Conservation (phyloP, 192 early-diverging fungal genomes). For the Powellomyces hirtus region DNA sequence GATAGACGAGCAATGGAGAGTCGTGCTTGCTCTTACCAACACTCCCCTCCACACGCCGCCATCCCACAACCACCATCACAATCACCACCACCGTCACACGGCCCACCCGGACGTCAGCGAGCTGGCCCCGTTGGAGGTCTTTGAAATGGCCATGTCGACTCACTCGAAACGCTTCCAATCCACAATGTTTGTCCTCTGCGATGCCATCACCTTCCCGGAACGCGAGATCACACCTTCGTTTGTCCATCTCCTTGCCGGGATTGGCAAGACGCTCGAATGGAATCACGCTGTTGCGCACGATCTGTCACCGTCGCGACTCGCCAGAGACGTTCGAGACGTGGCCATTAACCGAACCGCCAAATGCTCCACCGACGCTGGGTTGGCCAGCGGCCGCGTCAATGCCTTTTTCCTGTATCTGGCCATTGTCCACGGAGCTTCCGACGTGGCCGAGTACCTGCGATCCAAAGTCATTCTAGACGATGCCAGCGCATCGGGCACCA, state of each 20-base stretch:
- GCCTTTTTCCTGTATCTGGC: constrained; percentile 8
- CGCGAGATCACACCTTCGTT: constrained; percentile 14
- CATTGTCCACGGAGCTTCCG: background rate
- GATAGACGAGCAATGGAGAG: constrained; percentile 46
- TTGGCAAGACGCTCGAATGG: constrained; percentile 38
- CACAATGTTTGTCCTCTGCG: constrained; percentile 47
- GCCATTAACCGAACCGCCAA: background rate
- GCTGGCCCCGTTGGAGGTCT: background rate
- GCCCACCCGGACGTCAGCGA: background rate
- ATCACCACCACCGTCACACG: background rate
- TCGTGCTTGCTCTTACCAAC: constrained; percentile 40
- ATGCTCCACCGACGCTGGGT: constrained; percentile 4
- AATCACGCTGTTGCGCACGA: constrained; percentile 49
- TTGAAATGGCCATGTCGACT: constrained; percentile 9
- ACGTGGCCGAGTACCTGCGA: background rate
- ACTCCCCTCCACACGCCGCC: constrained; percentile 3
- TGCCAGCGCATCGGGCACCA: background rate
- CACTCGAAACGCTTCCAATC: constrained; percentile 46
- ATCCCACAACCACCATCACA: background rate
- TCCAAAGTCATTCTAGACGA: background rate
- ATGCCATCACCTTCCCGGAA: constrained; percentile 41
- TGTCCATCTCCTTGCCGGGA: constrained; percentile 18
- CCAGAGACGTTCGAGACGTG: constrained; percentile 31
- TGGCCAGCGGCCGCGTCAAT: constrained; percentile 11
- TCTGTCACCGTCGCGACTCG: constrained; percentile 27